Conservation (phyloP, 2,329 filamentous ascomycete species). For the Penicillium sclerotigenum region DNA sequence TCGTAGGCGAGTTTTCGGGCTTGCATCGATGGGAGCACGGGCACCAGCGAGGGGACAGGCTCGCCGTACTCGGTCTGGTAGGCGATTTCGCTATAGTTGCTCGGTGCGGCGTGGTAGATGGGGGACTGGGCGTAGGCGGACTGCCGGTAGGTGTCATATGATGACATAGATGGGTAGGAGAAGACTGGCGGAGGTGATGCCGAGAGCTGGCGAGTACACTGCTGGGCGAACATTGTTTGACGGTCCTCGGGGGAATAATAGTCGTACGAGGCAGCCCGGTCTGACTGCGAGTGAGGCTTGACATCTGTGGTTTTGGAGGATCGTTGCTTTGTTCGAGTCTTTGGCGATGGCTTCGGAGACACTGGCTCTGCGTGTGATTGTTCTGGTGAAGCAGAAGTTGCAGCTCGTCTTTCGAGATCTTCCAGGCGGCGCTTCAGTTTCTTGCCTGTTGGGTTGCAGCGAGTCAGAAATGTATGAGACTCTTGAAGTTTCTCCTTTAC, state of each 20-base stretch:
- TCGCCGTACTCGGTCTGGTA: conserved; percentile 42
- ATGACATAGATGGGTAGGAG: conserved; percentile 51
- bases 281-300: conserved; percentile 22
- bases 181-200: conserved; percentile 57
- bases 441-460: conserved; percentile 48
- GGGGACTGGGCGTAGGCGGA: conserved; percentile 35
- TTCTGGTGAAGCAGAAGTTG: conserved; percentile 60
- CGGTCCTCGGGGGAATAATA: conserved; percentile 47
- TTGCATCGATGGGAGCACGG: conserved; percentile 48
- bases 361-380: conserved; percentile 55
- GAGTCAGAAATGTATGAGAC: background rate
- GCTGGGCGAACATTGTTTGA: conserved; percentile 53
- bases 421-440: conserved; percentile 66
- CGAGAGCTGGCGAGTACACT: conserved; percentile 58
- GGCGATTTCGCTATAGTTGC: conserved; percentile 33
- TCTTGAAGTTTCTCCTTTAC: conserved; percentile 33
- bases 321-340: conserved; percentile 28
- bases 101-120: conserved; percentile 34
- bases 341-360: conserved; percentile 25
- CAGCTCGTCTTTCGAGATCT: conserved; percentile 61
- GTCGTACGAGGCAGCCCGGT: conserved; percentile 37
- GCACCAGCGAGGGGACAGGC: conserved; percentile 44
- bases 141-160: conserved; percentile 44
- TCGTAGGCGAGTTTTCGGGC: conserved; percentile 51
- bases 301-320: conserved; percentile 28